A percentile compares a stretch with the other conserved stretches of the same genome.
phyloP scores from a whole-genome alignment of 2,329 filamentous ascomycete species.

The Aspergillus puulaauensis region DNA sequence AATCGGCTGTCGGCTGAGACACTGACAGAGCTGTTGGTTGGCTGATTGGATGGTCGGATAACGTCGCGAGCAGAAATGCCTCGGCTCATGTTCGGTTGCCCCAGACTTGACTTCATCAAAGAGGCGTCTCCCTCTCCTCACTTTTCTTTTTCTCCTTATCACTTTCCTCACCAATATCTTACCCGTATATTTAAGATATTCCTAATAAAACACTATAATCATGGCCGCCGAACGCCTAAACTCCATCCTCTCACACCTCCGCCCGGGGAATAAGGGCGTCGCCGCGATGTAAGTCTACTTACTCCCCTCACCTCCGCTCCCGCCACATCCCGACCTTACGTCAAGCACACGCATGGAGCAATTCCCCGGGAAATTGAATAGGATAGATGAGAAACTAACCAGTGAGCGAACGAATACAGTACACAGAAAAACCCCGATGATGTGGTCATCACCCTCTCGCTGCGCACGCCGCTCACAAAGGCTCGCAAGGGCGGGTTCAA shows the following conservation, averaged over 20 bases:
- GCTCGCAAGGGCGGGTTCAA: slow-evolving; percentile 91
- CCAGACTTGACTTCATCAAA: slow-evolving; percentile 1
- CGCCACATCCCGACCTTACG: too few species aligned
- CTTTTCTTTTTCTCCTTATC: not conserved
- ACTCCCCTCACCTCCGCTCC: not conserved
- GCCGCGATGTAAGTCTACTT: slow-evolving; percentile 68
- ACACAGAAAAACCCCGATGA: slow-evolving; percentile 93
- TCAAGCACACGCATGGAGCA: too few species aligned
- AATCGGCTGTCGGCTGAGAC: not conserved
- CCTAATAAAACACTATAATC: not conserved
- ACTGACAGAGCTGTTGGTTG: not conserved
- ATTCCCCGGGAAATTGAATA: too few species aligned
- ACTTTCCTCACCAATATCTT: not conserved
- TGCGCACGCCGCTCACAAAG: slow-evolving; percentile 87
- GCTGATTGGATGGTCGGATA: slow-evolving; percentile 7
- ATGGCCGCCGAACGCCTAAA: slow-evolving; percentile 86
- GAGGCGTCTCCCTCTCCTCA: not conserved
- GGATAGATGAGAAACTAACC: too few species aligned
- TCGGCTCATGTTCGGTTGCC: slow-evolving; percentile 13
- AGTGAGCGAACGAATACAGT: slow-evolving; percentile 45
- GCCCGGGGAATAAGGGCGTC: slow-evolving; percentile 65
- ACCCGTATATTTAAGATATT: not conserved
- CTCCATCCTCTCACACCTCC: slow-evolving; percentile 82
- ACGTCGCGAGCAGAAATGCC: slow-evolving; percentile 9
- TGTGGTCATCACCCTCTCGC: slow-evolving; percentile 89